These are phyloP conservation scores for Colletotrichum paranaense DNA, from an alignment of 2,329 filamentous ascomycete genomes.

Conservation along the genomic window DNA sequence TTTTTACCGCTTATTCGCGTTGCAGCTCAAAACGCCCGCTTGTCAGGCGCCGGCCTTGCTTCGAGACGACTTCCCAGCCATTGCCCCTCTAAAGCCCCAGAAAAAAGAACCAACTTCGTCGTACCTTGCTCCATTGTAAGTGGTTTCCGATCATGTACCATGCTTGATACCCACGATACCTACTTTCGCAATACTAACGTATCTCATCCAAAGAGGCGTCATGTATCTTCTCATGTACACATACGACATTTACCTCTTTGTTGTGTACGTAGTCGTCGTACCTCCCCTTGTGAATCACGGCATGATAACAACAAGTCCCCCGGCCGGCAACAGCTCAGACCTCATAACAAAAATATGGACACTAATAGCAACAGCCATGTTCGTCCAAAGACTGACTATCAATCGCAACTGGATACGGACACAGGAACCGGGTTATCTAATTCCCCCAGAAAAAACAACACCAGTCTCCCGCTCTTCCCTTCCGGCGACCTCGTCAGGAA, in stretches of 20 bases:
- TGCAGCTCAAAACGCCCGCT: conserved; percentile 34
- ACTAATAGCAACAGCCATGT: conserved; percentile 1
- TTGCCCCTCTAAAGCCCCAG: not conserved
- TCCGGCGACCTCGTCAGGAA: not conserved
- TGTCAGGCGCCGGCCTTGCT: conserved; percentile 21
- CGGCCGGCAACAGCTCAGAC: not conserved
- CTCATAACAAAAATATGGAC: not conserved
- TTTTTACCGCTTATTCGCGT: conserved; percentile 30
- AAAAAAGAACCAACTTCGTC: not conserved
- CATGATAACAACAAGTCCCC: conserved; percentile 5
- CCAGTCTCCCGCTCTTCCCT: not conserved
- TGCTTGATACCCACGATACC: not conserved
- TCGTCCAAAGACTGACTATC: conserved; percentile 21
- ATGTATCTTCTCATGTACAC: not conserved
- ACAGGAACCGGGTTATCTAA: not conserved
- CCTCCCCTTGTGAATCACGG: not conserved
- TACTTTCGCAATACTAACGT: not conserved
- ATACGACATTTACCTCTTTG: not conserved
- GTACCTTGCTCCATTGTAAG: not conserved
- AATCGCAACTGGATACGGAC: conserved; percentile 10
- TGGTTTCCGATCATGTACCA: not conserved
- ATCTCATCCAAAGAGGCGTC: not conserved
- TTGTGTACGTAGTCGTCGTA: not conserved
- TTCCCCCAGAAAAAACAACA: not conserved
- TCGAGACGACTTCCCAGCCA: not conserved